phyloP scores from a whole-genome alignment of 306 rosid species.

The Inga leiocalycina region DNA sequence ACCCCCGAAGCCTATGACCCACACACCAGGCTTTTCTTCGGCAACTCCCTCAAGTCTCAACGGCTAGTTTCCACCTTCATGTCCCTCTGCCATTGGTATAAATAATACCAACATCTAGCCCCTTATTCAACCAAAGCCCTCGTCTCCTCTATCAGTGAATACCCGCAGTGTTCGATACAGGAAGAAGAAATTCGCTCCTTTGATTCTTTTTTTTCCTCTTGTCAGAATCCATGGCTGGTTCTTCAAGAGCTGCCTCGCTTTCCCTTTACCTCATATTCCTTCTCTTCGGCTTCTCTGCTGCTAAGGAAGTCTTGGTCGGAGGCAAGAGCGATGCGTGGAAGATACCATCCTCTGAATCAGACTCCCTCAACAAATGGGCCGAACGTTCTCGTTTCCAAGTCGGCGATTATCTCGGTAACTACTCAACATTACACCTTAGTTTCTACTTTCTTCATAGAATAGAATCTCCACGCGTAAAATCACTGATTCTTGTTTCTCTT shows the following conservation, averaged over 20 bases:
- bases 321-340: constrained; percentile 73
- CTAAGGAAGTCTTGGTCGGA: constrained; percentile 70
- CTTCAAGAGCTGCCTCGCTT: constrained; percentile 36
- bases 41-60: constrained; percentile 36
- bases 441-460: background rate
- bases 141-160: background rate
- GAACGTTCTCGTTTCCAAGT: constrained; percentile 58
- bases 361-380: constrained; percentile 86
- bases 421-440: background rate
- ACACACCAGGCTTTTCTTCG: constrained; percentile 15
- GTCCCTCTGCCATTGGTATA: constrained; percentile 28
- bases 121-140: background rate
- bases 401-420: constrained; percentile 72
- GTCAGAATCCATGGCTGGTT: constrained; percentile 50
- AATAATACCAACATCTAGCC: constrained; percentile 25
- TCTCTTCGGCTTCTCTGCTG: constrained; percentile 59
- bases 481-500: background rate
- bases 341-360: constrained; percentile 72
- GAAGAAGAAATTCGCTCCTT: background rate
- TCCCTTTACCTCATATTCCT: constrained; percentile 40
- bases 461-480: background rate
- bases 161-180: background rate
- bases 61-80: constrained; percentile 63
- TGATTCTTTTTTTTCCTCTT: background rate
- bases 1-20: constrained; percentile 10